phyloP scores from a whole-genome alignment of 1,139 yeast species.

The Kluyveromyces sp. region DNA sequence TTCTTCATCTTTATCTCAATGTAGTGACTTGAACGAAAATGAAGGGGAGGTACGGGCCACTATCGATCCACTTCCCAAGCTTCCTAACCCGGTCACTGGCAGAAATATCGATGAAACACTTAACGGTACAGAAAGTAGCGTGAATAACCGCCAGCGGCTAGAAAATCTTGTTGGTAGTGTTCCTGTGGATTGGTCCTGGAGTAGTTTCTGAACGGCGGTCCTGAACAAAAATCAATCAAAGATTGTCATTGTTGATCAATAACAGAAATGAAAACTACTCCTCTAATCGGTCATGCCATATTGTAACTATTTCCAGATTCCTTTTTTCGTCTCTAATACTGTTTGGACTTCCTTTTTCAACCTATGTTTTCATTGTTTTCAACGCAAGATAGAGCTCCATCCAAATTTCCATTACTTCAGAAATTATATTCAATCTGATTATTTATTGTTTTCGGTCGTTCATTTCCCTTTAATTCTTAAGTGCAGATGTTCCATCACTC shows the following conservation, averaged over 20 bases:
- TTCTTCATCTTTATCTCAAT: background rate
- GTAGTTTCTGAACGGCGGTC: constrained; percentile 43
- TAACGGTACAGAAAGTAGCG: constrained; percentile 6
- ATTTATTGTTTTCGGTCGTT: constrained; percentile 7
- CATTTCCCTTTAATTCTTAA: constrained; percentile 1
- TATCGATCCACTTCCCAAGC: background rate
- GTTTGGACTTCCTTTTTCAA: too few species aligned
- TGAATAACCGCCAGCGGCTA: constrained; percentile 15
- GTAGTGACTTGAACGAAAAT: background rate
- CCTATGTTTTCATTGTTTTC: too few species aligned
- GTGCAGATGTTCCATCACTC: background rate
- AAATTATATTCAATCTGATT: background rate
- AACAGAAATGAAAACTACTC: background rate
- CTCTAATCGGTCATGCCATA: background rate
- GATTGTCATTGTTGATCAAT: background rate
- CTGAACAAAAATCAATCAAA: background rate
- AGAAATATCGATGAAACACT: constrained; percentile 9
- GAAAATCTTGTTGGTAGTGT: constrained; percentile 44
- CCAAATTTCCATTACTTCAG: background rate
- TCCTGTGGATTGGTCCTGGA: constrained; percentile 80
- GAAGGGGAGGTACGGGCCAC: background rate
- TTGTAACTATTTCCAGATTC: background rate
- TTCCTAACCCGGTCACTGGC: constrained; percentile 4
- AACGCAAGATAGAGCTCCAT: background rate
- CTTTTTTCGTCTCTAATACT: background rate